Percentiles rank a stretch among this genome's conserved stretches.
Evolutionary conservation across 352 stramenopile genomes (phyloP).

Genomic region (Phytophthora syringae): DNA sequence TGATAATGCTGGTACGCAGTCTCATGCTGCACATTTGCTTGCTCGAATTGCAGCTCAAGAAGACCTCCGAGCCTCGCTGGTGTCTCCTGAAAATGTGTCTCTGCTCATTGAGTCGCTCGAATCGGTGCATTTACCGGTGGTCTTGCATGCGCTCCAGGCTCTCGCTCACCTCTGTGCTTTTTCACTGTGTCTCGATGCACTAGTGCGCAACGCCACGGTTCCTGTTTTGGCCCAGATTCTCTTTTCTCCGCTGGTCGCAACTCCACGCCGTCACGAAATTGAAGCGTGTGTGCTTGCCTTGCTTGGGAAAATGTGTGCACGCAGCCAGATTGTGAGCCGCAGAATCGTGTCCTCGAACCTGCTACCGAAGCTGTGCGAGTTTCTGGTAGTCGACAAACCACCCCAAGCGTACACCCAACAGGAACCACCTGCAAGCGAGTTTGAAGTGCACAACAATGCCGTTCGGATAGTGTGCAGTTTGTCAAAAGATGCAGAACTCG

Average conservation of each 20-base stretch:
- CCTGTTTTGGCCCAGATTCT: slow-evolving; percentile 80
- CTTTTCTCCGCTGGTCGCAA: slow-evolving; percentile 51
- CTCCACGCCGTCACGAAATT: slow-evolving; percentile 35
- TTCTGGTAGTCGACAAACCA: slow-evolving; percentile 31
- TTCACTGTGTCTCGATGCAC: slow-evolving; percentile 64
- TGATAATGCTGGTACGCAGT: slow-evolving; percentile 45
- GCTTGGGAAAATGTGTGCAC: slow-evolving; percentile 57
- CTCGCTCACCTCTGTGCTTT: slow-evolving; percentile 68
- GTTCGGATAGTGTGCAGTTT: slow-evolving; percentile 62
- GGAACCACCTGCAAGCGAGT: slow-evolving; percentile 1
- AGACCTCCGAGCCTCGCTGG: slow-evolving; percentile 51
- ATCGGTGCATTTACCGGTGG: slow-evolving; percentile 72
- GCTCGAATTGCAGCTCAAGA: slow-evolving; percentile 60
- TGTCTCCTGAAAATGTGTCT: slow-evolving; percentile 64
- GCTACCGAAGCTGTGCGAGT: slow-evolving; percentile 57
- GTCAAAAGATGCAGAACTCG: slow-evolving; percentile 69
- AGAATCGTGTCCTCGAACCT: slow-evolving; percentile 73
- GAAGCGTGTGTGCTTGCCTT: slow-evolving; percentile 49
- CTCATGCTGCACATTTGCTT: slow-evolving; percentile 68
- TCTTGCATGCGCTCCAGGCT: slow-evolving; percentile 63
- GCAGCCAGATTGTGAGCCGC: slow-evolving; percentile 53
- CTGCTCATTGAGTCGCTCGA: slow-evolving; percentile 76
- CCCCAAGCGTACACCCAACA: slow-evolving; percentile 19
- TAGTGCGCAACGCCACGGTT: slow-evolving; percentile 77
- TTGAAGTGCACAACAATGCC: slow-evolving; percentile 53